These are phyloP conservation scores for Dryadomyces quercus-mongolicae DNA, from an alignment of 2,329 filamentous ascomycete genomes.

Conservation along the genomic window DNA sequence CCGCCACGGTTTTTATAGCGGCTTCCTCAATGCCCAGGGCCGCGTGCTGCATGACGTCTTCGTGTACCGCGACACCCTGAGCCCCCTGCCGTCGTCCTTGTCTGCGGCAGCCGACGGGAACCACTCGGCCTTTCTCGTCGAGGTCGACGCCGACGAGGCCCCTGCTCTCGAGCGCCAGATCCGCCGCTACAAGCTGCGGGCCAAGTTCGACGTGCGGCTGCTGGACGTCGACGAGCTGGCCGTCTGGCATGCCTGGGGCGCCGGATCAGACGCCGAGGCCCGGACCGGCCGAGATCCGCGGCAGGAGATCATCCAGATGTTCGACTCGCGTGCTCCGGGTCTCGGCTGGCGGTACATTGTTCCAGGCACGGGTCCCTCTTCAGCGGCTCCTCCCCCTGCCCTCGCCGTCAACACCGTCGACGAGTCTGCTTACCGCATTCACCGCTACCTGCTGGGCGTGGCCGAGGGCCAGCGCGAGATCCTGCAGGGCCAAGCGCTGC, in stretches of 20 bases:
- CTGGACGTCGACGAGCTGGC: slow-evolving; percentile 51
- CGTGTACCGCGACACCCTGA: slow-evolving; percentile 53
- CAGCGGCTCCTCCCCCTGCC: background rate
- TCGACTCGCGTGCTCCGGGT: slow-evolving; percentile 41
- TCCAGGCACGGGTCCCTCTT: background rate
- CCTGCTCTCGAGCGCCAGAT: slow-evolving; percentile 56
- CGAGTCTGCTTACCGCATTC: slow-evolving; percentile 55
- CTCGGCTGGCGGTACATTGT: slow-evolving; percentile 41
- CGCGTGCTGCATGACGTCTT: slow-evolving; percentile 83
- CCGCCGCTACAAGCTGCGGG: slow-evolving; percentile 73
- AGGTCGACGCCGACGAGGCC: slow-evolving; percentile 63
- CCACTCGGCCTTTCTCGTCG: slow-evolving; percentile 56
- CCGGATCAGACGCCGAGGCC: slow-evolving; percentile 18
- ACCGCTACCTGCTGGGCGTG: slow-evolving; percentile 69
- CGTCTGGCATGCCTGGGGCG: slow-evolving; percentile 67
- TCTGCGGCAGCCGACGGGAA: background rate
- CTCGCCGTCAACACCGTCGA: slow-evolving; percentile 19
- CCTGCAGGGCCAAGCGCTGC: slow-evolving; percentile 55
- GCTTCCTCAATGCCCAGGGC: slow-evolving; percentile 77
- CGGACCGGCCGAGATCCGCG: background rate
- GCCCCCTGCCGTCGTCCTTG: slow-evolving; percentile 5
- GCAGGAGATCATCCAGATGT: slow-evolving; percentile 22
- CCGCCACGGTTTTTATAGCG: slow-evolving; percentile 56
- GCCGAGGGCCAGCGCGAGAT: slow-evolving; percentile 80
- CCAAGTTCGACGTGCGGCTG: slow-evolving; percentile 59